phyloP scores from a whole-genome alignment of 345 rosid species.

The Lumnitzera littorea region DNA sequence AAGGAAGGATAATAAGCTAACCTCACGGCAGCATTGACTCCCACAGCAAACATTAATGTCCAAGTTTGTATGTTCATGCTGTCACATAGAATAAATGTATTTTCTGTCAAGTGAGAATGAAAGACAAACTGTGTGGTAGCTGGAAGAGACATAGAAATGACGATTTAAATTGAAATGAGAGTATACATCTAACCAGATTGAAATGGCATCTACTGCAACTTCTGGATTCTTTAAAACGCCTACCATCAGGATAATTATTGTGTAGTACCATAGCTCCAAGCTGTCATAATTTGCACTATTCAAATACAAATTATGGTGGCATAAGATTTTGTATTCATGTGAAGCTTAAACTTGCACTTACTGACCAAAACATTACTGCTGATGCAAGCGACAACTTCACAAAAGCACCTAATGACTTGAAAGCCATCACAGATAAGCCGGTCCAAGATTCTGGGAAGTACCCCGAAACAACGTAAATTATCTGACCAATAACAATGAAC shows the following conservation, averaged over 20 bases:
- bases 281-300: conserved; percentile 21
- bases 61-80: conserved; percentile 67
- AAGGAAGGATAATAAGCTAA: conserved; percentile 8
- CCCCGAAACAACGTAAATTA: conserved; percentile 54
- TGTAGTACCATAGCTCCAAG: conserved; percentile 77
- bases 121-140: conserved; percentile 6
- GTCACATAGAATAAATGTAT: conserved; percentile 6
- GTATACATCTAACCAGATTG: conserved; percentile 51
- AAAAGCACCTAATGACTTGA: conserved; percentile 30
- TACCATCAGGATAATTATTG: conserved; percentile 70
- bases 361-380: conserved; percentile 41
- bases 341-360: conserved; percentile 3
- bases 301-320: not conserved
- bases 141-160: conserved; percentile 4
- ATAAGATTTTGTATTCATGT: too few species aligned
- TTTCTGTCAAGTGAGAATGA: not conserved
- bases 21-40: conserved; percentile 79
- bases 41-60: conserved; percentile 58
- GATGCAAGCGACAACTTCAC: conserved; percentile 40
- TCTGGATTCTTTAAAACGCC: conserved; percentile 70
- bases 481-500: conserved; percentile 29
- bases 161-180: too few species aligned
- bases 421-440: conserved; percentile 37
- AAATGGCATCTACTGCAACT: conserved; percentile 61
- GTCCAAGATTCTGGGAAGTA: conserved; percentile 41